Conservation (phyloP, 768 basidiomycete genomes). For the Royoungia palumana region DNA sequence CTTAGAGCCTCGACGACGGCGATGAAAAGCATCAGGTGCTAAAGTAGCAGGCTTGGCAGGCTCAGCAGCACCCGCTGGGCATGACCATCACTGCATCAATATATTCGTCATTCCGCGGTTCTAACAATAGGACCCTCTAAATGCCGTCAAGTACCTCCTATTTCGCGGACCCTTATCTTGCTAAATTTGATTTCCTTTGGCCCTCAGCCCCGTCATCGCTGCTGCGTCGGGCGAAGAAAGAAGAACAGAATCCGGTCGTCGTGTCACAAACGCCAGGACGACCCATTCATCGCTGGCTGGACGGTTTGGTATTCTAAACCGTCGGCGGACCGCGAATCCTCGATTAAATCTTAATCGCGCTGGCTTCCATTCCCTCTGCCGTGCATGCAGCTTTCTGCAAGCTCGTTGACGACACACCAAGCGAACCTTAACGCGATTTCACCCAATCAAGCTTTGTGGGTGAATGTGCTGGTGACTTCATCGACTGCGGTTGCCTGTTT, state of each 20-base stretch:
- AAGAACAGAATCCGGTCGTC: slow-evolving; percentile 44
- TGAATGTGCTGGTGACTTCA: slow-evolving; percentile 39
- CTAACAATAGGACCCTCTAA: slow-evolving; percentile 38
- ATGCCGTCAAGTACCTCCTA: slow-evolving; percentile 29
- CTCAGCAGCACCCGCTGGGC: neutral
- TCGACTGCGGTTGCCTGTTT: slow-evolving; percentile 48
- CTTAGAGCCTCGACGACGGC: slow-evolving; percentile 16
- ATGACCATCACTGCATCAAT: slow-evolving; percentile 4
- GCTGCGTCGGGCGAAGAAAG: slow-evolving; percentile 43
- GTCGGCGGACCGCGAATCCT: slow-evolving; percentile 53
- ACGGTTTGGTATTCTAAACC: slow-evolving; percentile 42
- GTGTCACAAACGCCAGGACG: slow-evolving; percentile 54
- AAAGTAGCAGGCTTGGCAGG: slow-evolving; percentile 9
- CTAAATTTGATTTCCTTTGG: slow-evolving; percentile 28
- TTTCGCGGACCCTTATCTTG: slow-evolving; percentile 6
- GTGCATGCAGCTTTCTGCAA: slow-evolving; percentile 46
- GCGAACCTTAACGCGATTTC: slow-evolving; percentile 42
- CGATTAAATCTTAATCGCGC: slow-evolving; percentile 48
- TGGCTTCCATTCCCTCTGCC: slow-evolving; percentile 47
- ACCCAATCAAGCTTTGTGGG: slow-evolving; percentile 47
- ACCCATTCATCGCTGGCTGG: slow-evolving; percentile 56
- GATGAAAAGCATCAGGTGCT: slow-evolving; percentile 3
- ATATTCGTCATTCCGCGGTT: slow-evolving; percentile 14
- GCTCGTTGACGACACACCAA: slow-evolving; percentile 39
- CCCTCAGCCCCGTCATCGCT: slow-evolving; percentile 52